Evolutionary conservation across 192 early-diverging fungal species (phyloP).

Genomic region (Lunasporangiospora selenospora): DNA sequence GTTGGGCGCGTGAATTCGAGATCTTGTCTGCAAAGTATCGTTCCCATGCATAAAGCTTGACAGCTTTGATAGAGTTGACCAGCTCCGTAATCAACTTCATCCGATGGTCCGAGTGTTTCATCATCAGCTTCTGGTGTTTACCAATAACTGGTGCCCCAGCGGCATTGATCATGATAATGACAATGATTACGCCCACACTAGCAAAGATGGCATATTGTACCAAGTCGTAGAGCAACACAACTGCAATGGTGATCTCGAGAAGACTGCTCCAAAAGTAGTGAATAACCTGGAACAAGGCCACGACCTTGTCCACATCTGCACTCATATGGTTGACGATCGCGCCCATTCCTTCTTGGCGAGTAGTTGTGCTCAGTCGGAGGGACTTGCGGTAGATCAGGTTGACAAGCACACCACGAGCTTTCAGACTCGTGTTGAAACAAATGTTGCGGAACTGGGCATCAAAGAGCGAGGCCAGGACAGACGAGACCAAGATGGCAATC

Average conservation of each 20-base stretch:
- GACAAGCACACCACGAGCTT: constrained; percentile 57
- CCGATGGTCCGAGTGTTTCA: constrained; percentile 56
- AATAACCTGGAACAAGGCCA: constrained; percentile 12
- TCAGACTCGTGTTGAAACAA: constrained; percentile 45
- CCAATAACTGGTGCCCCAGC: not conserved
- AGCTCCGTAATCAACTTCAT: constrained; percentile 76
- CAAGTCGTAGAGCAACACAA: constrained; percentile 24
- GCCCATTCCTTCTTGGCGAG: constrained; percentile 64
- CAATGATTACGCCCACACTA: constrained; percentile 23
- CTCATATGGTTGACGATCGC: constrained; percentile 70
- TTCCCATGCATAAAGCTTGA: constrained; percentile 81
- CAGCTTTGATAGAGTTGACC: constrained; percentile 66
- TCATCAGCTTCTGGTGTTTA: constrained; percentile 1
- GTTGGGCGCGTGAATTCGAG: constrained; percentile 23
- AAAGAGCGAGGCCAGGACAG: constrained; percentile 21
- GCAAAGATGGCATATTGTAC: constrained; percentile 41
- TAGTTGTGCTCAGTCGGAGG: constrained; percentile 56
- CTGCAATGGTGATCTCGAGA: constrained; percentile 22
- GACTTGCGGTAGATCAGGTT: constrained; percentile 68
- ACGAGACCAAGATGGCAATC: constrained; percentile 17
- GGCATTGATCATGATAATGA: not conserved
- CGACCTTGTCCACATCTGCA: constrained; percentile 49
- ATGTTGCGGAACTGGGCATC: constrained; percentile 34
- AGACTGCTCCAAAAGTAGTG: constrained; percentile 34
- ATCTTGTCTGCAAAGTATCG: constrained; percentile 46